Conservation (phyloP, 352 stramenopile genomes). For the Phytophthora aleatoria region DNA sequence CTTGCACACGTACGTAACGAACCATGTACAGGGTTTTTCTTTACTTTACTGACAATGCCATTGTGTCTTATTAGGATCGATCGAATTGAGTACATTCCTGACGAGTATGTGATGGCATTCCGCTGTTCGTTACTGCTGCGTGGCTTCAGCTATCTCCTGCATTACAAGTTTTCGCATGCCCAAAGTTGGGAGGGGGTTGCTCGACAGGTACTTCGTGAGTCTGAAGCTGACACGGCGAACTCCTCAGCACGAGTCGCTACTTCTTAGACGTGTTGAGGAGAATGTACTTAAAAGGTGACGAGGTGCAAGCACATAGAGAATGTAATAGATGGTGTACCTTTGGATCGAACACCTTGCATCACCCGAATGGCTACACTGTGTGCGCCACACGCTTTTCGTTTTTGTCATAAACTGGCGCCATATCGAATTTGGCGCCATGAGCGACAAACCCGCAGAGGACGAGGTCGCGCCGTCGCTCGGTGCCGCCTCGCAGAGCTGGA, state of each 20-base stretch:
- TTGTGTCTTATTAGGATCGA: slow-evolving; percentile 55
- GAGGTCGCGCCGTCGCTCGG: background rate
- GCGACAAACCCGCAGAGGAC: slow-evolving; percentile 4
- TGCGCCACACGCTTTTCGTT: background rate
- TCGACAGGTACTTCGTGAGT: slow-evolving; percentile 63
- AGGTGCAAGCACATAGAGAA: slow-evolving; percentile 6
- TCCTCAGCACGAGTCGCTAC: background rate
- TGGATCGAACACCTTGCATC: no score
- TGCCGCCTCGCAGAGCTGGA: slow-evolving; percentile 43
- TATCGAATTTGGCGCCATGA: slow-evolving; percentile 29
- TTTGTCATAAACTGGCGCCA: slow-evolving; percentile 1
- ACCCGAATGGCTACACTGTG: background rate
- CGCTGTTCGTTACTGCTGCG: slow-evolving; percentile 84
- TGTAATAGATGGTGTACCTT: slow-evolving; percentile 22
- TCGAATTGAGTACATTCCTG: slow-evolving; percentile 78
- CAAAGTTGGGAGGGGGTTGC: slow-evolving; percentile 80
- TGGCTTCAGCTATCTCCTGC: slow-evolving; percentile 83
- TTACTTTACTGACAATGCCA: slow-evolving; percentile 8
- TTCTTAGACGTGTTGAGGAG: background rate
- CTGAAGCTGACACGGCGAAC: slow-evolving; percentile 24
- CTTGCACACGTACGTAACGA: slow-evolving; percentile 67
- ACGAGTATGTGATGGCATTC: slow-evolving; percentile 90
- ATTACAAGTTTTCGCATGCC: slow-evolving; percentile 88
- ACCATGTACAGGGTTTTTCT: background rate
- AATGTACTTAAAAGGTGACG: background rate